A percentile compares a stretch with the other conserved stretches of the same genome.
phyloP scores from a whole-genome alignment of 2,329 filamentous ascomycete species.

The Penicillium sp. region DNA sequence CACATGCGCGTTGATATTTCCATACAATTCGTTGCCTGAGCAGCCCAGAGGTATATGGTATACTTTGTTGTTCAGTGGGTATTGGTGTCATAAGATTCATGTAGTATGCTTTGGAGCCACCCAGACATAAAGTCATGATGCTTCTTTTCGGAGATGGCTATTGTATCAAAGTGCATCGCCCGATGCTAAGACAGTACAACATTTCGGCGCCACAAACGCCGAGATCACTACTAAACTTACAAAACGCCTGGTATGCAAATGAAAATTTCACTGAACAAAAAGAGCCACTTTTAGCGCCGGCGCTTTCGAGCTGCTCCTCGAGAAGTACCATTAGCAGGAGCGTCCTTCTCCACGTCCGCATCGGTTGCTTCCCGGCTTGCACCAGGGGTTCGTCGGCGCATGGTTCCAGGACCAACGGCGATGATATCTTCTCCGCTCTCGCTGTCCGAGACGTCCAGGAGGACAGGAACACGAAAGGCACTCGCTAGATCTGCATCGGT shows the following conservation, averaged over 20 bases:
- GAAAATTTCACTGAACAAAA: not conserved
- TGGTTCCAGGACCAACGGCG: conserved; percentile 71
- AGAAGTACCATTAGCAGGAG: conserved; percentile 19
- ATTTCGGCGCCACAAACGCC: not conserved
- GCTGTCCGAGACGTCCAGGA: conserved; percentile 89
- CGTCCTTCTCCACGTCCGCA: conserved; percentile 21
- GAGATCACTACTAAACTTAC: not conserved
- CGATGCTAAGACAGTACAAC: not conserved
- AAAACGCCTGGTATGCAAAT: conserved; percentile 16
- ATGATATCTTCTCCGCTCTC: conserved; percentile 90
- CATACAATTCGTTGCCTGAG: not conserved
- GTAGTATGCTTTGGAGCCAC: not conserved
- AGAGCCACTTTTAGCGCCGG: conserved; percentile 25
- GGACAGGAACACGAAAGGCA: conserved; percentile 85
- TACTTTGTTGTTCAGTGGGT: not conserved
- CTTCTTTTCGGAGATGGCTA: not conserved
- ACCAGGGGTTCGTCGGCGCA: conserved; percentile 80
- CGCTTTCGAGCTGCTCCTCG: conserved; percentile 31
- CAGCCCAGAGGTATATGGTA: not conserved
- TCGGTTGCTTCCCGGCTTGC: conserved; percentile 62
- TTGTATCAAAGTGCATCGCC: not conserved
- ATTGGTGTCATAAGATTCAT: not conserved
- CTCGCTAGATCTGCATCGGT: conserved; percentile 54
- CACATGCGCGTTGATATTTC: too few relatives aligned
- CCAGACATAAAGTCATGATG: too few relatives aligned